phyloP scores from a whole-genome alignment of 2,329 filamentous ascomycete species.

The Apiospora koreana region DNA sequence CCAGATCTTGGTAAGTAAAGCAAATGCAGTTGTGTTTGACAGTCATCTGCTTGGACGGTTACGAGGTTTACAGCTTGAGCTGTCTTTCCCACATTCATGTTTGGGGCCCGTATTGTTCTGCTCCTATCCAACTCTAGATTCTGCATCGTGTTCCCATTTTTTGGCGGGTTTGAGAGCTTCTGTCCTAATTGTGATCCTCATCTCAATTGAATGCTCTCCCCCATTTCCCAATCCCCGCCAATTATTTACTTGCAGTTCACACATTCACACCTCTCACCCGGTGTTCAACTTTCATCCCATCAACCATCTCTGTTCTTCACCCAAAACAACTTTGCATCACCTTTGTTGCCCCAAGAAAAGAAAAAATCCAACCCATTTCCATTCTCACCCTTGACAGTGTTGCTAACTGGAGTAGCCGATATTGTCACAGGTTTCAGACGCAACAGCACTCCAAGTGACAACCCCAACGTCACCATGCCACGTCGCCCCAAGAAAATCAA shows the following conservation, averaged over 20 bases:
- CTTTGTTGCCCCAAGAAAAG: background rate
- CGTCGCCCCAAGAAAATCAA: conserved; percentile 31
- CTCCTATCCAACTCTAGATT: background rate
- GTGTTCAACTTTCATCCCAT: background rate
- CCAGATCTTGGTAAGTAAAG: conserved; percentile 41
- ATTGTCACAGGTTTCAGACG: conserved; percentile 25
- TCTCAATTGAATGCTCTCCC: background rate
- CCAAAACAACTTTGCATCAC: background rate
- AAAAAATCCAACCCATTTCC: conserved; percentile 7
- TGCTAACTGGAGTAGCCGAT: conserved; percentile 21
- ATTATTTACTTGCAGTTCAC: background rate
- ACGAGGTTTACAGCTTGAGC: background rate
- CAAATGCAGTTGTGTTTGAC: background rate
- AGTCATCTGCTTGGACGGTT: background rate
- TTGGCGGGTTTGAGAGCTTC: background rate
- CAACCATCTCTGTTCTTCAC: background rate
- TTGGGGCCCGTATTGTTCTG: background rate
- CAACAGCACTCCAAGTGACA: conserved; percentile 7
- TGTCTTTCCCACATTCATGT: background rate
- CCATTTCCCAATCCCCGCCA: background rate
- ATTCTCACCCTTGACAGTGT: background rate
- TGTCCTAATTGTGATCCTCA: background rate
- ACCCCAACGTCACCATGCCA: conserved; percentile 20
- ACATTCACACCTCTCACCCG: background rate
- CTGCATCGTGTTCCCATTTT: background rate